phyloP scores from a whole-genome alignment of 2,329 filamentous ascomycete genomes.

The Colletotrichum truncatum region DNA sequence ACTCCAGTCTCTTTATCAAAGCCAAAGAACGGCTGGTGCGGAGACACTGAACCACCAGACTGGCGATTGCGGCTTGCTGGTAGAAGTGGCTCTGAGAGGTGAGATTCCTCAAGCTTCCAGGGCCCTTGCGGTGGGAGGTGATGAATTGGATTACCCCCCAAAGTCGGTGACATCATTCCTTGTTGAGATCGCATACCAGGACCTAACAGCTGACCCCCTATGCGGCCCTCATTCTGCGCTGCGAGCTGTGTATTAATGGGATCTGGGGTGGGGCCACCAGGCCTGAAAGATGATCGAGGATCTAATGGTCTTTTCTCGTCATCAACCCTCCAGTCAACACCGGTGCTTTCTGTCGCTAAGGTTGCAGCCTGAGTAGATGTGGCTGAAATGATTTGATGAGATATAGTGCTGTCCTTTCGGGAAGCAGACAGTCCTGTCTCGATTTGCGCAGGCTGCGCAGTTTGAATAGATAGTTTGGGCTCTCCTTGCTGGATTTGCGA shows the following conservation, averaged over 20 bases:
- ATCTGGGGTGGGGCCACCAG: not conserved
- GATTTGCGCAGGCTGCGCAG: slow-evolving; percentile 4
- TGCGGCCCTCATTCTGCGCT: slow-evolving; percentile 29
- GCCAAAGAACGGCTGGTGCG: slow-evolving; percentile 48
- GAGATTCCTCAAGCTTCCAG: slow-evolving; percentile 66
- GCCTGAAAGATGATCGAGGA: slow-evolving; percentile 8
- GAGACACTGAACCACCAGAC: slow-evolving; percentile 30
- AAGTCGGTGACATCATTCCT: slow-evolving; percentile 18
- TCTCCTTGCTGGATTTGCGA: not conserved
- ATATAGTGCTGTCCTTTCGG: slow-evolving; percentile 14
- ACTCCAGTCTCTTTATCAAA: slow-evolving; percentile 63
- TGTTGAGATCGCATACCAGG: slow-evolving; percentile 21
- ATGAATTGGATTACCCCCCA: slow-evolving; percentile 46
- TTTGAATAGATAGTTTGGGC: not conserved
- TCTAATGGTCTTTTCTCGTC: slow-evolving; percentile 24
- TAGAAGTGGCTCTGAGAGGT: slow-evolving; percentile 60
- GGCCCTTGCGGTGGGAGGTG: slow-evolving; percentile 52
- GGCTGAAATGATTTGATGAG: slow-evolving; percentile 7
- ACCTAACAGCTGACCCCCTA: slow-evolving; percentile 33
- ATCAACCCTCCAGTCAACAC: slow-evolving; percentile 8
- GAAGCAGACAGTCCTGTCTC: slow-evolving; percentile 5
- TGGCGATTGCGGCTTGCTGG: slow-evolving; percentile 27
- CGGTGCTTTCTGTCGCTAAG: slow-evolving; percentile 20
- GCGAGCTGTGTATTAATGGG: slow-evolving; percentile 8
- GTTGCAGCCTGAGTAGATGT: slow-evolving; percentile 27